Percentiles rank a stretch among this genome's conserved stretches.
phyloP scores from a whole-genome alignment of 78 protist genomes.

The Parvularia atlantis region DNA sequence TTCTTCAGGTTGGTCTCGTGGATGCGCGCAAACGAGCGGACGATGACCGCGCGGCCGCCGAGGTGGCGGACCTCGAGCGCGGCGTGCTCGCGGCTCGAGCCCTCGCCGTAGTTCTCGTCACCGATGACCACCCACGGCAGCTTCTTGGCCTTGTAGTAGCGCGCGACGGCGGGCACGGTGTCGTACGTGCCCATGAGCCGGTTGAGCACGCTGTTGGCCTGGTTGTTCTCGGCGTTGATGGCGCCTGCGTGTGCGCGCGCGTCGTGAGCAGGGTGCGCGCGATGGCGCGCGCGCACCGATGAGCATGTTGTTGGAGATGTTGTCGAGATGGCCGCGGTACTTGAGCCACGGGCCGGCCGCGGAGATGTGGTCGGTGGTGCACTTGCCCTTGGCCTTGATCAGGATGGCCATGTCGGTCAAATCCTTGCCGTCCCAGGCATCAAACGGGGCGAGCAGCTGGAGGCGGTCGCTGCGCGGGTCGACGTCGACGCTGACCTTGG shows the following conservation, averaged over 20 bases:
- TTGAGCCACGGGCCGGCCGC: constrained; percentile 94
- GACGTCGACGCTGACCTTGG: constrained; percentile 47
- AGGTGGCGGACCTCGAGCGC: constrained; percentile 88
- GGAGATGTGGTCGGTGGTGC: constrained; percentile 94
- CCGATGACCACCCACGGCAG: constrained; percentile 86
- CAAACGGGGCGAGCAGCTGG: constrained; percentile 77
- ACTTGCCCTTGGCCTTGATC: constrained; percentile 88
- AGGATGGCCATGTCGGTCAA: constrained; percentile 49
- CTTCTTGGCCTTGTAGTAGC: constrained; percentile 73
- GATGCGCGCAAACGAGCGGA: constrained; percentile 87
- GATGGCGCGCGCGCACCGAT: constrained; percentile 89
- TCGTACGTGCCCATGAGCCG: constrained; percentile 58
- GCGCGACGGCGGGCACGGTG: constrained; percentile 73
- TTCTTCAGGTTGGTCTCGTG: constrained; percentile 93
- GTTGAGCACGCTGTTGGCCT: constrained; percentile 77
- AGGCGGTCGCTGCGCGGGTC: constrained; percentile 68
- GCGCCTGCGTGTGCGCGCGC: background rate
- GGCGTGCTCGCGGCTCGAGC: constrained; percentile 90
- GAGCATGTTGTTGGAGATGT: constrained; percentile 85
- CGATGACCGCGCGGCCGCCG: constrained; percentile 86
- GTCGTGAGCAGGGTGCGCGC: background rate
- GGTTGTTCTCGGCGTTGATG: constrained; percentile 43
- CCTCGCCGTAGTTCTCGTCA: constrained; percentile 93
- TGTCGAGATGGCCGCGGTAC: constrained; percentile 92
- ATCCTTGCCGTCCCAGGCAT: constrained; percentile 80